phyloP scores from a whole-genome alignment of 441 rosid species.

The Populus hybrid region DNA sequence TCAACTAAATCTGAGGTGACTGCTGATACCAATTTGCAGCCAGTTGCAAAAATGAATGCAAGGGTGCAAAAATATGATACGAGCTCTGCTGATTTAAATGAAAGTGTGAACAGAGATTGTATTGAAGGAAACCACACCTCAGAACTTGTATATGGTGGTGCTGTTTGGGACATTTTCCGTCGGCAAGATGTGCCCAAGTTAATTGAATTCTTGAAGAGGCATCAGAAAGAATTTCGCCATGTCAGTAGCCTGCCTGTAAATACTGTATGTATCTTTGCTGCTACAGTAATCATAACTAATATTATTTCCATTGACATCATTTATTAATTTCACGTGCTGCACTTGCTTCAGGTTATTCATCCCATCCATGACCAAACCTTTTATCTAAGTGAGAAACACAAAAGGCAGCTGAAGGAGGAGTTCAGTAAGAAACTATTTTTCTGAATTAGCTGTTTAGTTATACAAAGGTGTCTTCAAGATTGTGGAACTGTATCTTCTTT shows the following conservation, averaged over 20 bases:
- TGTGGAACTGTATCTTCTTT: constrained; percentile 4
- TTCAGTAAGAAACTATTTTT: constrained; percentile 31
- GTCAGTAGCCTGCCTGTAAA: constrained; percentile 36
- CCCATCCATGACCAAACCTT: constrained; percentile 83
- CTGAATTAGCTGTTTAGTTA: background rate
- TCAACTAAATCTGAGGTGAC: background rate
- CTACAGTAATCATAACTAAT: background rate
- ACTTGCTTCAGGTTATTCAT: constrained; percentile 53
- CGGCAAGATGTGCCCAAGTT: constrained; percentile 72
- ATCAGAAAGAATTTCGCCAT: constrained; percentile 63
- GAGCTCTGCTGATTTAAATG: constrained; percentile 3
- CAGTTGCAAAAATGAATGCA: constrained; percentile 1
- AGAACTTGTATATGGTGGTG: constrained; percentile 45
- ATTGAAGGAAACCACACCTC: constrained; percentile 13
- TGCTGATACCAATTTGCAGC: constrained; percentile 1
- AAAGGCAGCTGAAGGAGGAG: constrained; percentile 71
- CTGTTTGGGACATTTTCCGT: constrained; percentile 90
- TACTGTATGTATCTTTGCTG: constrained; percentile 28
- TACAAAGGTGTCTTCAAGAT: constrained; percentile 1
- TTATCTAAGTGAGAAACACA: constrained; percentile 55
- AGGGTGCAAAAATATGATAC: background rate
- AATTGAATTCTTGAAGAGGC: constrained; percentile 52
- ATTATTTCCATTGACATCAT: constrained; percentile 6
- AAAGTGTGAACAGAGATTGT: constrained; percentile 15
- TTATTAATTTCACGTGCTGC: constrained; percentile 6